Evolutionary conservation across 257 asterid species (phyloP).

Genomic region (Primulina tabacum): DNA sequence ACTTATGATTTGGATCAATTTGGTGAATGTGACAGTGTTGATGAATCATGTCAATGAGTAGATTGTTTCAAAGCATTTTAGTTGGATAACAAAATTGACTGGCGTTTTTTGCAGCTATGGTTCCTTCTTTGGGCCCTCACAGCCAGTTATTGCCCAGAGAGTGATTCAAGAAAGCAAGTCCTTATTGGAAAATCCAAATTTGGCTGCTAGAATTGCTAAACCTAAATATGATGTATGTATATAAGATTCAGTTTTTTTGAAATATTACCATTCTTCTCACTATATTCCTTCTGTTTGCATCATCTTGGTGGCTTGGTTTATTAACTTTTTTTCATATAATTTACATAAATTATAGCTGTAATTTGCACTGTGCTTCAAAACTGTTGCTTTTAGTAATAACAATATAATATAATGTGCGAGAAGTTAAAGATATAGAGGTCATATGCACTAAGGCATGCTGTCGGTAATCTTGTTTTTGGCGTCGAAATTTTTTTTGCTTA

Average conservation of each 20-base stretch:
- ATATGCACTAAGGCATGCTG: constrained; percentile 9
- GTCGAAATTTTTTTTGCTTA: not conserved
- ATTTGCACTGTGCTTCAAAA: not conserved
- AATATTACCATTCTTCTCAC: constrained; percentile 12
- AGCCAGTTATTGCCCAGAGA: constrained; percentile 87
- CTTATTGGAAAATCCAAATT: constrained; percentile 72
- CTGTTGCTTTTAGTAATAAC: not conserved
- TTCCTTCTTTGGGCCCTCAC: constrained; percentile 95
- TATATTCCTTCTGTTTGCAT: not conserved
- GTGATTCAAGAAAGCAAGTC: constrained; percentile 97
- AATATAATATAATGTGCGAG: not conserved
- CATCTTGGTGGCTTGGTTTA: constrained; percentile 5
- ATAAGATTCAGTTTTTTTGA: not conserved
- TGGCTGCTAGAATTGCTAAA: constrained; percentile 59
- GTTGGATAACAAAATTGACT: constrained; percentile 10
- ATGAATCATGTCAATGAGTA: not conserved
- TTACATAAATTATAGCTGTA: not conserved
- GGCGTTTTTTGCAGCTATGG: constrained; percentile 63
- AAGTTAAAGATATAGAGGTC: constrained; percentile 13
- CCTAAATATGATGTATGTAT: constrained; percentile 43
- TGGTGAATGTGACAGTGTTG: not conserved
- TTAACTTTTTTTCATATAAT: not conserved
- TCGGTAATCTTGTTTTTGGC: constrained; percentile 7
- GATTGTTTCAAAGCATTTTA: constrained; percentile 1
- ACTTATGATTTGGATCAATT: not conserved